phyloP scores from a whole-genome alignment of 768 basidiomycete species.

The Boletus fagicola region DNA sequence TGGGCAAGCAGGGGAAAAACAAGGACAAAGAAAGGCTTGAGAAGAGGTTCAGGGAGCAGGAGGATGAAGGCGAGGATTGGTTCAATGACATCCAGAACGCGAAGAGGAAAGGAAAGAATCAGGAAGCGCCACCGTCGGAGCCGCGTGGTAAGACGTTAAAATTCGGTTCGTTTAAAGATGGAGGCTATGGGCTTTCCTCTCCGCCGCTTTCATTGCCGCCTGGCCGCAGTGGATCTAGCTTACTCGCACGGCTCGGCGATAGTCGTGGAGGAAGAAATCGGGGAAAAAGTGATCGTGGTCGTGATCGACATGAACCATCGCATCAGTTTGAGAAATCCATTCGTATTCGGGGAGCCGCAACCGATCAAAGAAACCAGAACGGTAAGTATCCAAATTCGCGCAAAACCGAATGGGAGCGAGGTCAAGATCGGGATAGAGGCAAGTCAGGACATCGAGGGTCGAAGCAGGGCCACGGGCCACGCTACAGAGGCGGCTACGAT shows the following conservation, averaged over 20 bases:
- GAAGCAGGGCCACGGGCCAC: constrained; percentile 36
- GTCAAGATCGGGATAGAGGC: constrained; percentile 26
- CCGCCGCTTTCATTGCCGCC: constrained; percentile 12
- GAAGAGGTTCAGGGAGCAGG: constrained; percentile 46
- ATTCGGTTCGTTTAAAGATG: constrained; percentile 37
- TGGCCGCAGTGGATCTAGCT: constrained; percentile 24
- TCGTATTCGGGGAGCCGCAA: constrained; percentile 34
- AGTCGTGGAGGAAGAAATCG: constrained; percentile 4
- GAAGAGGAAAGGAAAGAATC: constrained; percentile 28
- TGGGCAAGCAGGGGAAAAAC: constrained; percentile 62
- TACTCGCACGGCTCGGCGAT: constrained; percentile 38
- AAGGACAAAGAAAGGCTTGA: constrained; percentile 59
- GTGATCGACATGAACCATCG: constrained; percentile 6
- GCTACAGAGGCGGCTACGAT: constrained; percentile 48
- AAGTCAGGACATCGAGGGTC: constrained; percentile 21
- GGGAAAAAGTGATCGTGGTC: constrained; percentile 3
- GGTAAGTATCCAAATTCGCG: constrained; percentile 10
- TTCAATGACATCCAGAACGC: constrained; percentile 44
- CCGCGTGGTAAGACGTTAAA: constrained; percentile 34
- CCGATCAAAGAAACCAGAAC: constrained; percentile 14
- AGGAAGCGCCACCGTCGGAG: constrained; percentile 6
- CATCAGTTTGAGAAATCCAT: constrained; percentile 12
- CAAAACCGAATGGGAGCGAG: constrained; percentile 14
- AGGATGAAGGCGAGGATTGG: constrained; percentile 68
- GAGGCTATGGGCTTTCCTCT: constrained; percentile 22